Conservation (phyloP, 1,284 basidiomycete species). For the Moesziomyces parantarcticus region DNA sequence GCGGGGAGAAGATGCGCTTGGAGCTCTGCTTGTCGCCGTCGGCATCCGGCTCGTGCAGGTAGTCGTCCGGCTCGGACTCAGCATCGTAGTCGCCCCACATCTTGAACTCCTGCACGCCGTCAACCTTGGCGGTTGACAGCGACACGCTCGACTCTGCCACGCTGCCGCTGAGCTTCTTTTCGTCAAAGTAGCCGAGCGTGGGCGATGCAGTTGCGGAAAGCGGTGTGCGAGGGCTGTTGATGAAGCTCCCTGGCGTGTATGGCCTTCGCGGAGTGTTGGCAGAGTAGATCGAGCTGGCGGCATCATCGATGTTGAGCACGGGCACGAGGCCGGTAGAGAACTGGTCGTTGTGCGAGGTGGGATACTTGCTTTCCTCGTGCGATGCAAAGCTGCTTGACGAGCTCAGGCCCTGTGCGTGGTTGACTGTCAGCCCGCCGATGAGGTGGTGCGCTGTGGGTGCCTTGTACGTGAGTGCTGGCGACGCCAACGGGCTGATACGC, state of each 20-base stretch:
- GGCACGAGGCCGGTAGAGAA: constrained; percentile 34
- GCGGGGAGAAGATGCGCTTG: constrained; percentile 12
- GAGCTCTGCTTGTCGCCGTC: constrained; percentile 26
- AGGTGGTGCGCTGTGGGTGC: constrained; percentile 21
- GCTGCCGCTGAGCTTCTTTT: constrained; percentile 21
- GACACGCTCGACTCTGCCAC: neutral
- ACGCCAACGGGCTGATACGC: constrained; percentile 5
- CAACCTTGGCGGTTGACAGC: constrained; percentile 4
- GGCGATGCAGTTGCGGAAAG: constrained; percentile 27
- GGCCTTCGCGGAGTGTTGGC: constrained; percentile 18
- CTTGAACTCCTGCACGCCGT: constrained; percentile 16
- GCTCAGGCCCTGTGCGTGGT: constrained; percentile 20
- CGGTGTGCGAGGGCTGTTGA: constrained; percentile 23
- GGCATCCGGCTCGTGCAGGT: constrained; percentile 39
- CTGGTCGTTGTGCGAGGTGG: constrained; percentile 15
- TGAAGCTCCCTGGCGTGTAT: constrained; percentile 38
- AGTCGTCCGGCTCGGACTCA: constrained; percentile 30
- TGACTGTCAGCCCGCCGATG: constrained; percentile 14
- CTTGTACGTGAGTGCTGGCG: constrained; percentile 10
- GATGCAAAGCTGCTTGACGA: constrained; percentile 21
- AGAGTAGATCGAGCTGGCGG: constrained; percentile 21
- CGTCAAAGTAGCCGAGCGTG: constrained; percentile 19
- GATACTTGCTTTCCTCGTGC: constrained; percentile 27
- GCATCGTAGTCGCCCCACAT: constrained; percentile 41
- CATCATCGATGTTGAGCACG: constrained; percentile 27